phyloP scores from a whole-genome alignment of 257 asterid species.

The Fraxinus pennsylvanica region DNA sequence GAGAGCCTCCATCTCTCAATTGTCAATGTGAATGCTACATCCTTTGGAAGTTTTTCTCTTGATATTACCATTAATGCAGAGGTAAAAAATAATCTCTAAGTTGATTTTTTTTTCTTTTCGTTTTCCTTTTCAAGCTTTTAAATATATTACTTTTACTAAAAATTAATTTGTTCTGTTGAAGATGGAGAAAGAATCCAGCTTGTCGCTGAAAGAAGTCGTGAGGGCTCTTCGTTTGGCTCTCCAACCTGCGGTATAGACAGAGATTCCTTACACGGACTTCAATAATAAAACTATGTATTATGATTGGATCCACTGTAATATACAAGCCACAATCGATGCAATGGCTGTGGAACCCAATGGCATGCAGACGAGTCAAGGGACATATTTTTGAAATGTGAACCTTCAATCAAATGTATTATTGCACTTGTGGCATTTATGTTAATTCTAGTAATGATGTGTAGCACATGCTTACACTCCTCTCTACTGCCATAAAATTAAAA shows the following conservation, averaged over 20 bases:
- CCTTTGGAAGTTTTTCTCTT: conserved; percentile 26
- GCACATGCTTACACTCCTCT: too few species aligned
- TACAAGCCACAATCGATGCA: not conserved
- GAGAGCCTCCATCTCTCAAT: conserved; percentile 29
- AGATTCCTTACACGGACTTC: not conserved
- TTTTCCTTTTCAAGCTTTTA: not conserved
- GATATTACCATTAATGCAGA: conserved; percentile 31
- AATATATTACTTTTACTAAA: not conserved
- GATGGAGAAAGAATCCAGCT: conserved; percentile 23
- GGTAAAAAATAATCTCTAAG: conserved; percentile 20
- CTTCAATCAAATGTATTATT: too few species aligned
- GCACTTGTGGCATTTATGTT: too few species aligned
- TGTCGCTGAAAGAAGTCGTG: conserved; percentile 7
- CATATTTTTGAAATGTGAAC: too few species aligned
- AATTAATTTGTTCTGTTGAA: not conserved
- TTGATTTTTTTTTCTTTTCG: not conserved
- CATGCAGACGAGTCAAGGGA: too few species aligned
- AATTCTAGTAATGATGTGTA: too few species aligned
- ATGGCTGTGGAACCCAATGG: too few species aligned
- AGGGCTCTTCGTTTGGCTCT: not conserved
- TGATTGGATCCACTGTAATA: not conserved
- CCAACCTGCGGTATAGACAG: not conserved
- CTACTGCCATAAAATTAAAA: too few species aligned
- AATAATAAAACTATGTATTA: not conserved
- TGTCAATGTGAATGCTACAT: conserved; percentile 22